These are phyloP conservation scores for Neodidymelliopsis sp. DNA, from an alignment of 2,329 filamentous ascomycete genomes.

Conservation along the genomic window DNA sequence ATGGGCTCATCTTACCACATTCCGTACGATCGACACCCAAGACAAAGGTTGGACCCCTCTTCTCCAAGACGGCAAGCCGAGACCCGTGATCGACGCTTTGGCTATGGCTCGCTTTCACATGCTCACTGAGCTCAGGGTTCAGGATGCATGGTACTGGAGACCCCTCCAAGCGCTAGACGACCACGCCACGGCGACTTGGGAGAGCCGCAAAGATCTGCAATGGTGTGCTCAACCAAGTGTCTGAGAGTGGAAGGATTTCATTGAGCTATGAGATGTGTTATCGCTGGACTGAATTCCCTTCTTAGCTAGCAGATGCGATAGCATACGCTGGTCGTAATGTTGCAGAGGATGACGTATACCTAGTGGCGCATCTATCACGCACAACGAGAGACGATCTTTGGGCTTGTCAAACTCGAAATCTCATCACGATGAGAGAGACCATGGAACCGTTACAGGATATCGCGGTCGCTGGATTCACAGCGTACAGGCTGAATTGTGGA, in stretches of 20 bases:
- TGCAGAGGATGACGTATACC: conserved; percentile 10
- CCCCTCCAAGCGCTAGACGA: not conserved
- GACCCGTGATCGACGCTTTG: conserved; percentile 15
- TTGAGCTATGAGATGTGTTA: not conserved
- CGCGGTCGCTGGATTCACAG: not conserved
- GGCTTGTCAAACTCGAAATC: not conserved
- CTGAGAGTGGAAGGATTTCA: not conserved
- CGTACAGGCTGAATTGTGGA: not conserved
- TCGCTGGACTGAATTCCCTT: not conserved
- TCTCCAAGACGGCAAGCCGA: conserved; percentile 11
- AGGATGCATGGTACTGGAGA: conserved; percentile 3
- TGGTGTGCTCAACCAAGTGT: conserved; percentile 1
- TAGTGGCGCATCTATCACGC: no score
- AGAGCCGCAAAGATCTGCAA: conserved; percentile 20
- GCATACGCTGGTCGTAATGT: not conserved
- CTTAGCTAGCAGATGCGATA: conserved; percentile 1
- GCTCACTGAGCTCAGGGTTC: conserved; percentile 8
- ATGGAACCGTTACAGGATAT: not conserved
- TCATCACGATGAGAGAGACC: not conserved
- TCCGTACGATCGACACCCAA: conserved; percentile 15
- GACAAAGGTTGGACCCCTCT: conserved; percentile 12
- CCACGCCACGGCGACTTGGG: conserved; percentile 3
- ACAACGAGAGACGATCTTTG: conserved; percentile 1
- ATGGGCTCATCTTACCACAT: conserved; percentile 12
- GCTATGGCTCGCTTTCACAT: conserved; percentile 16